Percentiles rank a stretch among this genome's conserved stretches.
These are phyloP conservation scores for Coniosporium tulheliwenetii DNA, from an alignment of 2,329 filamentous ascomycete species.

Conservation along the genomic window DNA sequence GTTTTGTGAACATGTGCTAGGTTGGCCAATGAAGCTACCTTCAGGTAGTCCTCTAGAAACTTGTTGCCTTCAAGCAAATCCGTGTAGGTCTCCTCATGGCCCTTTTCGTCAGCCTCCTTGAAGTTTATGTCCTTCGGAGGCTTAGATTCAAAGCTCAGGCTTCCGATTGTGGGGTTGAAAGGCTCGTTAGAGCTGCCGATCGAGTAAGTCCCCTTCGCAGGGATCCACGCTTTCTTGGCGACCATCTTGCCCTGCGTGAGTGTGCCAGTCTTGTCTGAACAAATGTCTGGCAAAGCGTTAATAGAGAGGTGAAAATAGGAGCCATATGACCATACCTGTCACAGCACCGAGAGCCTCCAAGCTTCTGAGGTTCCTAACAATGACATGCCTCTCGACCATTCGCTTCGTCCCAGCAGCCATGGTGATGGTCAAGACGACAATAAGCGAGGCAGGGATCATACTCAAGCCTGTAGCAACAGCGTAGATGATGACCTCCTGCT, in stretches of 20 bases:
- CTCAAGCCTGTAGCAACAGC: conserved; percentile 45
- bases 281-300: conserved; percentile 32
- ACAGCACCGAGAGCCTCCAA: conserved; percentile 50
- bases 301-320: neutral
- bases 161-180: conserved; percentile 43
- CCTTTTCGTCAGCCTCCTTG: conserved; percentile 1
- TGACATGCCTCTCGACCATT: conserved; percentile 49
- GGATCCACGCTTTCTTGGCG: conserved; percentile 43
- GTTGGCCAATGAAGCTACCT: conserved; percentile 50
- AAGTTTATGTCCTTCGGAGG: conserved; percentile 1
- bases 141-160: conserved; percentile 32
- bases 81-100: conserved; percentile 4
- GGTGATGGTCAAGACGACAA: conserved; percentile 21
- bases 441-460: conserved; percentile 42
- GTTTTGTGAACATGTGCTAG: conserved; percentile 44
- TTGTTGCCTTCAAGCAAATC: conserved; percentile 30
- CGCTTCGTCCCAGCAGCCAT: conserved; percentile 43
- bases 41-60: conserved; percentile 39
- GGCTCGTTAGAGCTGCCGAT: conserved; percentile 40
- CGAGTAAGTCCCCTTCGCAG: conserved; percentile 39
- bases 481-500: conserved; percentile 48
- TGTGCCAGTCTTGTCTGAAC: conserved; percentile 56
- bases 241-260: conserved; percentile 42
- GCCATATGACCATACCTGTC: conserved; percentile 15
- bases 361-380: conserved; percentile 48